Base-by-base conservation (phyloP, 257 asterid genomes). In the Perilla frutescens region DNA sequence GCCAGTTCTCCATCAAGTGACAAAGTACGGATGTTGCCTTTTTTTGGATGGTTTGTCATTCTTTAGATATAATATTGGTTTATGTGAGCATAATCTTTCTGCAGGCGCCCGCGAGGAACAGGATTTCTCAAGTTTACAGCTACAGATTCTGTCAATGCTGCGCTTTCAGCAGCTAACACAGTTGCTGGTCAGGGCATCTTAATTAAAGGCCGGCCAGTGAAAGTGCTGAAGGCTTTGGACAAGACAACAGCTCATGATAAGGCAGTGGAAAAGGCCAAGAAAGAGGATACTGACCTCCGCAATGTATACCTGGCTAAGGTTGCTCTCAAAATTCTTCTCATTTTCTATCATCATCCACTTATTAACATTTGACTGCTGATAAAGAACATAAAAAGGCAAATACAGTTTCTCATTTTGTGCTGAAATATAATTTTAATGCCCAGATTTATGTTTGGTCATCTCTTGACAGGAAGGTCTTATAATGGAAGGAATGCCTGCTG, bases 51-150 rank as follows among this genome's bases (percentile, higher is more conserved):
- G 51, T 59, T 76, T 8, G 20, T 43, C 62, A 57, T 70, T 47
- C 66, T 57, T 55, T 72, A 50, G 20, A 55, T 48, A 69, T 43
- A 10, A 1, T 56, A 8, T 12, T 64, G 70, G 48, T 49, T 69
- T 64, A 64, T 69, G 58, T 51, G 66, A 48, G 49, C 15, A 8
- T 73, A 63, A 20, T 62, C 43, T 71, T 64, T 77, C 71, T 80
- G 75, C 80, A 95, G 98, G 85, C 88, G 98, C 69, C 99, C 99
- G 41, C 88, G 89, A 72, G 98, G 99, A 79, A 92, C 99, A 57
- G 99, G 98, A 68, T 95, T 95, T 83, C 96, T 95, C 81, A 95
- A 95, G 88, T 95, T 90, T 72, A 87, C 79, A 63, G 83, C 91
- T 70, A 56, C 69, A 14, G 97, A 89, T 59, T 87, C 86, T 77